Conservation (phyloP, 768 basidiomycete species). For the Amylocystis lapponica region DNA sequence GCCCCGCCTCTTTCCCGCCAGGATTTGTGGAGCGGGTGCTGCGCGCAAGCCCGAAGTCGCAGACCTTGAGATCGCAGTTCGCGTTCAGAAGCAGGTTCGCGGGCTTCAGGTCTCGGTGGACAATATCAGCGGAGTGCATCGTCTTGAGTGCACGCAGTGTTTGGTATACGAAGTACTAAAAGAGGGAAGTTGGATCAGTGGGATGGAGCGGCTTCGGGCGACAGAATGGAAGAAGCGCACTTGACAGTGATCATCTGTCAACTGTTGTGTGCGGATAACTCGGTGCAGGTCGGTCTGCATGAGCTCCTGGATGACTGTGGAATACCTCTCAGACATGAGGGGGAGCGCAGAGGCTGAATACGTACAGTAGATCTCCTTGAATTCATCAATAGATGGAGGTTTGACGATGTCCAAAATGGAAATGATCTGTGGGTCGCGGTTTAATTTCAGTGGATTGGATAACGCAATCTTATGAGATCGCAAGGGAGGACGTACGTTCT, state of each 20-base stretch:
- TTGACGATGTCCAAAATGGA: constrained; percentile 89
- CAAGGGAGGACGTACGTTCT: constrained; percentile 48
- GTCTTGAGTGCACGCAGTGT: constrained; percentile 85
- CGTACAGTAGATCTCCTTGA: constrained; percentile 85
- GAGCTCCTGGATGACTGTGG: constrained; percentile 72
- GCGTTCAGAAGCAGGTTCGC: constrained; percentile 86
- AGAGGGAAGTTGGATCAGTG: constrained; percentile 3
- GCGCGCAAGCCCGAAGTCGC: constrained; percentile 83
- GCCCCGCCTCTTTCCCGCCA: constrained; percentile 55
- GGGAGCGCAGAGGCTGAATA: not conserved
- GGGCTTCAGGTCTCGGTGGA: constrained; percentile 76
- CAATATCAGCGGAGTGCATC: constrained; percentile 81
- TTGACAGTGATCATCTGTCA: constrained; percentile 89
- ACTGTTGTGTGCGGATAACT: constrained; percentile 83
- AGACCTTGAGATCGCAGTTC: constrained; percentile 85
- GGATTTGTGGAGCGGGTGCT: constrained; percentile 51
- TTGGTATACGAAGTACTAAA: constrained; percentile 77
- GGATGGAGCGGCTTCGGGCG: not conserved
- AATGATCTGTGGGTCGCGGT: constrained; percentile 57
- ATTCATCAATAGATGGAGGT: constrained; percentile 64
- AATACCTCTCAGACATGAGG: not conserved
- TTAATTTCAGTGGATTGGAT: too few species aligned
- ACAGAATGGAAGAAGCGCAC: constrained; percentile 29
- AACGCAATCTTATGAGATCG: not conserved
- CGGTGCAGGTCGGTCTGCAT: constrained; percentile 92